Conservation (phyloP, 257 asterid species). For the Anisodus acutangulus region DNA sequence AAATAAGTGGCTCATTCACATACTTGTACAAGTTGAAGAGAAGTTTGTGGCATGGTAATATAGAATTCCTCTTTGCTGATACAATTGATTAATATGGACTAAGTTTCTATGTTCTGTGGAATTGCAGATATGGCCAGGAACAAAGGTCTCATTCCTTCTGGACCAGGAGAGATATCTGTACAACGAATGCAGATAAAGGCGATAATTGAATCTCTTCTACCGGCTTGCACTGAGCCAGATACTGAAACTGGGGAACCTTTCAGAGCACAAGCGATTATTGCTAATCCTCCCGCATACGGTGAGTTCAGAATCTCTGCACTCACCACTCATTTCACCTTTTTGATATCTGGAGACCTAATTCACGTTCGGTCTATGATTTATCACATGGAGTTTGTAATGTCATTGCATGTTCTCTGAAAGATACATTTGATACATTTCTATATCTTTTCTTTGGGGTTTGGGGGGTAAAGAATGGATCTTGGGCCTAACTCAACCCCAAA, state of each 20-base stretch:
- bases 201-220: slow-evolving; percentile 91
- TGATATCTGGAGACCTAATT: slow-evolving; percentile 7
- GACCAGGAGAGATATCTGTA: slow-evolving; percentile 75
- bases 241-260: slow-evolving; percentile 74
- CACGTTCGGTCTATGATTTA: not conserved
- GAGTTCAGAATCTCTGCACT: slow-evolving; percentile 39
- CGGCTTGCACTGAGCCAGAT: slow-evolving; percentile 96
- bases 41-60: not conserved
- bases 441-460: not conserved
- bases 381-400: not conserved
- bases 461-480: not conserved
- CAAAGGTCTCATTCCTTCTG: slow-evolving; percentile 93
- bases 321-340: not conserved
- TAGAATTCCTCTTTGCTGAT: slow-evolving; percentile 7
- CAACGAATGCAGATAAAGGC: slow-evolving; percentile 92
- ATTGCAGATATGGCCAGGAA: slow-evolving; percentile 93
- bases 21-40: not conserved
- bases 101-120: slow-evolving; percentile 21
- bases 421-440: not conserved
- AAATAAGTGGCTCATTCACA: slow-evolving; percentile 22
- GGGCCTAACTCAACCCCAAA: no score
- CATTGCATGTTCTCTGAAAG: not conserved
- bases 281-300: slow-evolving; percentile 99
- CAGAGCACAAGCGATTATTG: slow-evolving; percentile 97
- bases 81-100: not conserved